Evolutionary conservation across 78 protist genomes (phyloP).

Genomic region (Dictyostelium intermedium): DNA sequence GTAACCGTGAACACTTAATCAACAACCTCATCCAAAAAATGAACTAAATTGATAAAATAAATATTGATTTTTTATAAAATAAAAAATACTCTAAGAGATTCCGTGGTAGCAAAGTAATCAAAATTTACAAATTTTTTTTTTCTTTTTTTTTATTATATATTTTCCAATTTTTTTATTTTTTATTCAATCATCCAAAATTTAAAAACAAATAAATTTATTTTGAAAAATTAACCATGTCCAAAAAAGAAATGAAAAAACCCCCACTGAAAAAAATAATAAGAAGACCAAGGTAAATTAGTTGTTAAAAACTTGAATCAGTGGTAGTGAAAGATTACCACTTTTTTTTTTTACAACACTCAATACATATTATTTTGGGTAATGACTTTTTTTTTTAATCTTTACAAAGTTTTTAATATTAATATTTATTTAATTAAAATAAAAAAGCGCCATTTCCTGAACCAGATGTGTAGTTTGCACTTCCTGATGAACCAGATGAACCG

Average conservation of each 20-base stretch:
- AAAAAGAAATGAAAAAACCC: too few species aligned
- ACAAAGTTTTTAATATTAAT: neutral
- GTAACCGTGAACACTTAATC: slow-evolving; percentile 94
- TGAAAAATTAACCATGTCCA: too few species aligned
- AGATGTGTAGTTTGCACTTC: neutral
- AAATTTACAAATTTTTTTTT: neutral
- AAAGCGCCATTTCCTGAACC: neutral
- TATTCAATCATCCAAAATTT: too few species aligned
- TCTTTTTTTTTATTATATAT: too few species aligned
- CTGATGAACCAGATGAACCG: neutral
- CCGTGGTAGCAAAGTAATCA: neutral
- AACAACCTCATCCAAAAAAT: slow-evolving; percentile 28
- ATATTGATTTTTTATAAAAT: neutral
- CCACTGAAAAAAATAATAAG: too few species aligned
- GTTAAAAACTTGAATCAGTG: too few species aligned
- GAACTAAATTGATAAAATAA: slow-evolving; percentile 29
- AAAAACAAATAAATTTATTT: too few species aligned
- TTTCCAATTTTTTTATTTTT: too few species aligned
- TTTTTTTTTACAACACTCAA: too few species aligned
- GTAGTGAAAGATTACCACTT: too few species aligned
- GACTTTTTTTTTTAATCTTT: neutral
- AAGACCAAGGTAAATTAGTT: too few species aligned
- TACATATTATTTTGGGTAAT: too few species aligned
- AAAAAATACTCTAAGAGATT: neutral
- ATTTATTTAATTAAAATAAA: neutral